Evolutionary conservation across 495 filamentous ascomycete species (phyloP).

Genomic region (Neurospora sp.): DNA sequence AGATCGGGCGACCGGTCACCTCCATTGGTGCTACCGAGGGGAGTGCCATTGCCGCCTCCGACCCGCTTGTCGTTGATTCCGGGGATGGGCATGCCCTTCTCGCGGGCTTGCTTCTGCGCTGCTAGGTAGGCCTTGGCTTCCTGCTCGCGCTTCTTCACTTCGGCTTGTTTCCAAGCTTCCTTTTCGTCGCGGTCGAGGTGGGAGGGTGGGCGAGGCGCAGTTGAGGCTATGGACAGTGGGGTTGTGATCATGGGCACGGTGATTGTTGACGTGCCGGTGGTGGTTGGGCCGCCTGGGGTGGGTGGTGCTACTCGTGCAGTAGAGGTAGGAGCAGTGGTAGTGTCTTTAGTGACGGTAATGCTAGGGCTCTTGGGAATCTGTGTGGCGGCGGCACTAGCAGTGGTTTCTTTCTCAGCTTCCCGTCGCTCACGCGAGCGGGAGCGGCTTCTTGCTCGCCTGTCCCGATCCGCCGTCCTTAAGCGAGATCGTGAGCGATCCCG

Average conservation of each 20-base stretch:
- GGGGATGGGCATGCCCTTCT: constrained; percentile 39
- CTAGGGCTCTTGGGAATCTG: not conserved
- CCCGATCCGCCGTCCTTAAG: constrained; percentile 10
- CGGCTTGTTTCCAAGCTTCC: constrained; percentile 42
- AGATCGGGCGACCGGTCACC: constrained; percentile 37
- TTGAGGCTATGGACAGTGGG: constrained; percentile 26
- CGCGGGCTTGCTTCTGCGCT: constrained; percentile 40
- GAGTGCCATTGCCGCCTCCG: not conserved
- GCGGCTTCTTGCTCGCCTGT: constrained; percentile 23
- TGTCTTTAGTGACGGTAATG: not conserved
- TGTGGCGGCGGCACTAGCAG: not conserved
- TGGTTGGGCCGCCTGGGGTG: not conserved
- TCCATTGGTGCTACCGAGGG: constrained; percentile 1
- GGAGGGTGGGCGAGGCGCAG: constrained; percentile 17
- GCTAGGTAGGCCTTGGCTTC: constrained; percentile 49
- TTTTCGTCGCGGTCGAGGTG: constrained; percentile 20
- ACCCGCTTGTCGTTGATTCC: constrained; percentile 33
- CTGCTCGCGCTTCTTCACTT: constrained; percentile 45
- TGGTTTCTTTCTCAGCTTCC: not conserved
- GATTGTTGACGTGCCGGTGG: not conserved
- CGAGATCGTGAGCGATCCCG: constrained; percentile 21
- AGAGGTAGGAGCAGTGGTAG: not conserved
- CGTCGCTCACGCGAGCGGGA: constrained; percentile 14
- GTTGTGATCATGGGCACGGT: constrained; percentile 6
- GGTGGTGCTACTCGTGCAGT: not conserved